Evolutionary conservation across 176 grass and related monocot species (phyloP), one percentile per base, ranked within the genome.

Genomic region (Secale cereale): DNA sequence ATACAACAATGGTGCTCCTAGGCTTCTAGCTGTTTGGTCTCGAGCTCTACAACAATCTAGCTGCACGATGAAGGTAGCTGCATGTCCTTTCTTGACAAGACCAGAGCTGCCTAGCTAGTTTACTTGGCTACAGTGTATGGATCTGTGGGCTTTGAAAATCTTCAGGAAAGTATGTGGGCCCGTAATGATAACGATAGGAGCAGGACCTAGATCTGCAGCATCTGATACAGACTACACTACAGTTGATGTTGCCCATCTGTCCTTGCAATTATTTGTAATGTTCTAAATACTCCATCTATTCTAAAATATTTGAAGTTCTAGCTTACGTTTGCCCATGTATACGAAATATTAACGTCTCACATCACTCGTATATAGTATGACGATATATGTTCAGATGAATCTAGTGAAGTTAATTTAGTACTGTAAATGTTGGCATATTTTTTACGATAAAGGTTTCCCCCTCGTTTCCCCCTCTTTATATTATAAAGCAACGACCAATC

Each of bases 1-100:
- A 80, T 59, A 40, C 66, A 82, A 41, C 50, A 73, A 40, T 79
- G 59, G 36, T 43, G 73, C 28, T 54, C 32, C 45, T 74, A 74
- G 71, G 45, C 70, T 17, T 73, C 39, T 75, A 76, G 73, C 45
- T 76, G 40, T 48, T 54, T 50, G 73, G 26, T 76, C 31, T 31
- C 27, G 10, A 22, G 45, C 16, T 76, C 43, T 20, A 30, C 45
- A 31, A 31, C 28, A 76, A 22, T 76, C 27, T 32, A 54, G 45
- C 17, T 48, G 73, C 73, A 76, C 27, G 73, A 46, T 54, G 72
- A 52, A 52, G 46, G 48, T 16, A 52, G 17, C 72, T 75, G 26
- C 43, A 75, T 31, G 43, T 32, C 45, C 73, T 46, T 54, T 54
- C 73, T 54, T 76, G 73, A 76, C 27, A 76, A 54, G 73, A 76